Conservation (phyloP, 305 asterid genomes). For the Ajuga reptans region DNA sequence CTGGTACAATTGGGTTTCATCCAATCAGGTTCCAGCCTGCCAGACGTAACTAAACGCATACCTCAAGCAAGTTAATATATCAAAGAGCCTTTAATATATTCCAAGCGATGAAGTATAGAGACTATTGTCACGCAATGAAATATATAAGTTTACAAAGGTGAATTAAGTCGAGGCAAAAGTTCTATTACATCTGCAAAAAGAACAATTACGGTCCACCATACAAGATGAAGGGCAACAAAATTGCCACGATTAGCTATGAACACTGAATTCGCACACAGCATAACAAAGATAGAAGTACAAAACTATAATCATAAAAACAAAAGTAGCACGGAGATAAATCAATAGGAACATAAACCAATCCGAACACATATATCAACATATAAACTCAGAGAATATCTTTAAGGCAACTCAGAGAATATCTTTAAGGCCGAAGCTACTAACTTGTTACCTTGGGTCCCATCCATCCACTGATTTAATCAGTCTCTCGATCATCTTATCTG, state of each 20-base stretch:
- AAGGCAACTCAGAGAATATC: conserved; percentile 16
- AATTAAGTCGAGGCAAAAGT: conserved; percentile 11
- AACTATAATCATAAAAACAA: conserved; percentile 9
- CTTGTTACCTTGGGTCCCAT: conserved; percentile 25
- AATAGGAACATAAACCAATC: conserved; percentile 21
- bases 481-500: conserved; percentile 47
- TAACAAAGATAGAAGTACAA: conserved; percentile 20
- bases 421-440: conserved; percentile 20
- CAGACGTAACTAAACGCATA: no score
- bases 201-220: conserved; percentile 11
- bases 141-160: not conserved
- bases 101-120: not conserved
- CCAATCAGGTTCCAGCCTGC: no score
- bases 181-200: conserved; percentile 38
- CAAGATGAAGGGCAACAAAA: conserved; percentile 21
- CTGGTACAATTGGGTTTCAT: no score
- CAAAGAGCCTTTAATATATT: not conserved
- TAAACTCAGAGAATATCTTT: conserved; percentile 23
- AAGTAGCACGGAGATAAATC: not conserved
- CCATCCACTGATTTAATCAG: conserved; percentile 1
- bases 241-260: conserved; percentile 17
- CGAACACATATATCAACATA: conserved; percentile 18
- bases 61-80: not conserved
- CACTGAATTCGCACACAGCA: conserved; percentile 24
- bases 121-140: not conserved